Evolutionary conservation across 2,329 filamentous ascomycete species (phyloP), one percentile per base, ranked within the genome.

Genomic region (Neopestalotiopsis rosae): DNA sequence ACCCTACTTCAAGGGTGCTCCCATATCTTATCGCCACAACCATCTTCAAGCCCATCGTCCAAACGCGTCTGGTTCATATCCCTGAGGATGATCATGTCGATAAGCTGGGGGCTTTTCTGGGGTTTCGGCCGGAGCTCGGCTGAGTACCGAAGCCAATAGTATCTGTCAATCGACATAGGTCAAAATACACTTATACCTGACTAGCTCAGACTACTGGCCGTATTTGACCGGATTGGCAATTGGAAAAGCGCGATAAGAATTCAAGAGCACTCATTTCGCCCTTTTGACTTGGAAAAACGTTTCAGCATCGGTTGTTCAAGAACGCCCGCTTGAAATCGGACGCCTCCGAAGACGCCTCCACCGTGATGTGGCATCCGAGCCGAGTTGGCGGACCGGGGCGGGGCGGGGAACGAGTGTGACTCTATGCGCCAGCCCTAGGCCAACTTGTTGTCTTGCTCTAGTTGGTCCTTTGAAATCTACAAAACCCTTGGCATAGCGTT

Each of bases 71-170:
- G 10, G 34, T 38, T 10, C 34, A 62, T n/a, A 62, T 62, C 28
- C 58, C 32, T 20, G 28, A 5, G 20, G n/a, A 13, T 62, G 32
- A 40, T 20, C 59, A 20, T 62, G 20, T 62, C 24, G 20, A 30
- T 59, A 59, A 34, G 24, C 28, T 34, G 45, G 45, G 7, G 45
- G n/a, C 45, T 52, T 52, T 17, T 52, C 7, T 14, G 57, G 30
- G 30, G 59, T n/a, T 6, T 20, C 59, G 59, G 59, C 59, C 59
- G 59, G 59, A 62, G 59, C 59, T 62, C 59, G 59, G 59, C 10
- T 20, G 32, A 20, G 59, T 40, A 40, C 59, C 30, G 30, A 40
- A 40, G 14, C 32, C 57, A 59, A 59, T 59, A 59, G 57, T 59
- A 34, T 32, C n/a, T 59, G 24, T 13, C 24, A 4, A 14, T 4